Percentiles rank a stretch among this genome's conserved stretches.
phyloP scores from a whole-genome alignment of 2,329 filamentous ascomycete genomes.

The Ophiocordyceps polyrhachis-furcata region DNA sequence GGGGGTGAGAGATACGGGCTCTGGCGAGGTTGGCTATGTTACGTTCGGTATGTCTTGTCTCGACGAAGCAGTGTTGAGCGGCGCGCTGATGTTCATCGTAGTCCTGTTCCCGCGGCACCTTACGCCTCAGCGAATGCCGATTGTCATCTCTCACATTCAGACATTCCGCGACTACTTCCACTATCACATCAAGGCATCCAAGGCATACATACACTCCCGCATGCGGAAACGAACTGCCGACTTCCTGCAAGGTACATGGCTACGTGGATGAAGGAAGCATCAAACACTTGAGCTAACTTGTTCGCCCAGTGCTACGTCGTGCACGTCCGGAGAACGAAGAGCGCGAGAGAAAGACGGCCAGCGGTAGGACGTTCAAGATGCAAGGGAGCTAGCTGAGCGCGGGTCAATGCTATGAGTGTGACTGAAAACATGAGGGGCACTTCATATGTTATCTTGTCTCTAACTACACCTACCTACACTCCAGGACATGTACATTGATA shows the following conservation, averaged over 20 bases:
- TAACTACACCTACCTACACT: too few relatives aligned
- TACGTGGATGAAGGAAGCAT: background rate
- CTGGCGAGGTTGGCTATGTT: constrained; percentile 86
- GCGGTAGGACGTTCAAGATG: constrained; percentile 72
- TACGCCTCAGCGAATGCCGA: constrained; percentile 71
- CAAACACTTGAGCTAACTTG: constrained; percentile 9
- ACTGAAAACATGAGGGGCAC: background rate
- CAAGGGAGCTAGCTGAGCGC: constrained; percentile 15
- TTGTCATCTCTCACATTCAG: constrained; percentile 97
- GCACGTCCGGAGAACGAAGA: constrained; percentile 91
- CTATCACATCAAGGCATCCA: constrained; percentile 99
- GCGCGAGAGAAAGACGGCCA: constrained; percentile 95
- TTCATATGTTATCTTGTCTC: too few relatives aligned
- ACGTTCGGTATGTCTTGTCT: constrained; percentile 58
- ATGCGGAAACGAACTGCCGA: constrained; percentile 97
- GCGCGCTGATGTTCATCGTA: constrained; percentile 46
- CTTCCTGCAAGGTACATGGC: constrained; percentile 68
- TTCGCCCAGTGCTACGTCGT: constrained; percentile 62
- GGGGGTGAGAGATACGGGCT: constrained; percentile 57
- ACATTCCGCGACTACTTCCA: constrained; percentile 99
- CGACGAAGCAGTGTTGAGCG: background rate
- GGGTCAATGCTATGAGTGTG: background rate
- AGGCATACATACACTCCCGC: constrained; percentile 95
- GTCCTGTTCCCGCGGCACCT: constrained; percentile 94
- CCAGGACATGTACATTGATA: too few relatives aligned